Evolutionary conservation across 768 basidiomycete species (phyloP).

Genomic region (Tricholoma hemisulphureum): DNA sequence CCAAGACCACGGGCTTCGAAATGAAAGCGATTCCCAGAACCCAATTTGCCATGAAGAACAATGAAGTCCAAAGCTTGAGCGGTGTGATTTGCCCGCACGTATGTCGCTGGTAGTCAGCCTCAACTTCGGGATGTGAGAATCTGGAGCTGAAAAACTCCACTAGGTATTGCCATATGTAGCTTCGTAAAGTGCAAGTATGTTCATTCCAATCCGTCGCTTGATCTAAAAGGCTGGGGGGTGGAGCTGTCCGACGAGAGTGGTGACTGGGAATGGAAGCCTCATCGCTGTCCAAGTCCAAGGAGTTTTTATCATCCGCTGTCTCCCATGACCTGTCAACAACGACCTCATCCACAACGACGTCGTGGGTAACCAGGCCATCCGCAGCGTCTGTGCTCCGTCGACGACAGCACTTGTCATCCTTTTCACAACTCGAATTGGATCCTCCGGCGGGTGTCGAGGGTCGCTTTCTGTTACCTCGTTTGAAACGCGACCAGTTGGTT

Average conservation of each 20-base stretch:
- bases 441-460: neutral
- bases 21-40: conserved; percentile 20
- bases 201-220: neutral
- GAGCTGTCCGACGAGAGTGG: neutral
- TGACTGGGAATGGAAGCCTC: neutral
- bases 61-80: conserved; percentile 17
- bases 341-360: conserved; percentile 47
- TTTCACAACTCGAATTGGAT: neutral
- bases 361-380: neutral
- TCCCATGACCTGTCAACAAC: conserved; percentile 58
- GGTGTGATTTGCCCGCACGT: conserved; percentile 16
- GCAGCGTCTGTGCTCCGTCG: neutral
- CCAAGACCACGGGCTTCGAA: conserved; percentile 18
- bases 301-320: conserved; percentile 38
- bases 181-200: neutral
- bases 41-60: conserved; percentile 27
- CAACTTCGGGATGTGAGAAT: conserved; percentile 2
- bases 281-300: conserved; percentile 25
- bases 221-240: neutral
- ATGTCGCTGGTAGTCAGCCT: conserved; percentile 18
- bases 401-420: neutral
- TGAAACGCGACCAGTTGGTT: neutral
- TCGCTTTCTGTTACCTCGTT: neutral
- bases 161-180: neutral
- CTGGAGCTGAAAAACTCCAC: conserved; percentile 9